Evolutionary conservation across 805 yeast genomes (phyloP).

Genomic region (Saccharomycopsis selenospora): DNA sequence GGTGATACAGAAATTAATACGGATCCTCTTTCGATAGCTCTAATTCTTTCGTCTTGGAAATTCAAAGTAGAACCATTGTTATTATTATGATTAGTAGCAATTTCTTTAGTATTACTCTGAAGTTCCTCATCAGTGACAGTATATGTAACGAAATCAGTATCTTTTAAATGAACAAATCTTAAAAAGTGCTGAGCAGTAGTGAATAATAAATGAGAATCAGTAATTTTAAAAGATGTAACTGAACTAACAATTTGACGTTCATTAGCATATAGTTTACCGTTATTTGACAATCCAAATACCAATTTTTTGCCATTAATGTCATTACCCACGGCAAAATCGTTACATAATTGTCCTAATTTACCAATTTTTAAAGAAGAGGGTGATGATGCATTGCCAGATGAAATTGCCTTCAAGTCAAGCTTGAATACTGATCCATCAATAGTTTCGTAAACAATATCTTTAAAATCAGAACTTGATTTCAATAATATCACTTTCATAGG

Average conservation of each 20-base stretch:
- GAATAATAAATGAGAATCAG: conserved; percentile 65
- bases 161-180: conserved; percentile 67
- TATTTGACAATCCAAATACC: conserved; percentile 67
- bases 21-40: conserved; percentile 90
- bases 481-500: conserved; percentile 49
- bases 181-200: conserved; percentile 85
- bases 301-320: conserved; percentile 26
- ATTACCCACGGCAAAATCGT: conserved; percentile 40
- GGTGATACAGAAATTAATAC: conserved; percentile 77
- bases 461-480: conserved; percentile 48
- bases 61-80: conserved; percentile 21
- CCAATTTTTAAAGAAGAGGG: conserved; percentile 32
- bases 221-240: conserved; percentile 71
- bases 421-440: conserved; percentile 50
- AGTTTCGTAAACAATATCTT: conserved; percentile 48
- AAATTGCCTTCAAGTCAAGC: conserved; percentile 29
- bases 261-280: conserved; percentile 69
- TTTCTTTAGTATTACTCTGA: conserved; percentile 26
- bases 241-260: conserved; percentile 55
- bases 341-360: conserved; percentile 65
- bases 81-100: conserved; percentile 25
- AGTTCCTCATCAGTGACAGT: conserved; percentile 24
- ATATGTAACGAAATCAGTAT: conserved; percentile 32
- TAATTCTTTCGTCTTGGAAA: conserved; percentile 66
- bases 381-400: no score